Conservation (phyloP, 108 stramenopile species). For the Cyclotella kingstonii region DNA sequence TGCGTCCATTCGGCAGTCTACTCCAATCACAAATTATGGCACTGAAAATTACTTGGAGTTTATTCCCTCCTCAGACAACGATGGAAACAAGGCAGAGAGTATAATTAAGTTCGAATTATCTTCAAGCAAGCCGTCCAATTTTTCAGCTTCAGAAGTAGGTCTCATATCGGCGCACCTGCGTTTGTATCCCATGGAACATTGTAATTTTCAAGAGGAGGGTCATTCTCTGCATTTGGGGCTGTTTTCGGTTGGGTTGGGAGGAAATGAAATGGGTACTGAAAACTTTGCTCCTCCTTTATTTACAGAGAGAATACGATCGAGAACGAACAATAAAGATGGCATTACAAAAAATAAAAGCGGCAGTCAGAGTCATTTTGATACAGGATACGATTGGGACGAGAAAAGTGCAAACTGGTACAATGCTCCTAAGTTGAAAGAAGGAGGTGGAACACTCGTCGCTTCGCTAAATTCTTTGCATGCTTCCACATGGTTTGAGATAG, state of each 20-base stretch:
- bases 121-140: not conserved
- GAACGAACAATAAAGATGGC: too few relatives aligned
- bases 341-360: too few relatives aligned
- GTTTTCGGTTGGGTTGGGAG: not conserved
- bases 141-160: not conserved
- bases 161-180: not conserved
- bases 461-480: not conserved
- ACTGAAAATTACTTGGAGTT: not conserved
- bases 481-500: not conserved
- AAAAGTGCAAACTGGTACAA: not conserved
- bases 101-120: not conserved
- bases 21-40: not conserved
- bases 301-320: too few relatives aligned
- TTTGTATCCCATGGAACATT: not conserved
- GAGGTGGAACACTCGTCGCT: conserved; percentile 1
- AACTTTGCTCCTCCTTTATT: too few relatives aligned
- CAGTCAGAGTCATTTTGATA: too few relatives aligned
- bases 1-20: not conserved
- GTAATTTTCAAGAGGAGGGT: not conserved
- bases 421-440: not conserved
- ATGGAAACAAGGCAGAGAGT: not conserved
- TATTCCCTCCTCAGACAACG: not conserved
- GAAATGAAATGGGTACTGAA: not conserved
- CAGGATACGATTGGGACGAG: not conserved
- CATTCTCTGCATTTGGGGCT: not conserved